Conservation (phyloP, 352 stramenopile genomes). For the Globisporangium abappressorium region DNA sequence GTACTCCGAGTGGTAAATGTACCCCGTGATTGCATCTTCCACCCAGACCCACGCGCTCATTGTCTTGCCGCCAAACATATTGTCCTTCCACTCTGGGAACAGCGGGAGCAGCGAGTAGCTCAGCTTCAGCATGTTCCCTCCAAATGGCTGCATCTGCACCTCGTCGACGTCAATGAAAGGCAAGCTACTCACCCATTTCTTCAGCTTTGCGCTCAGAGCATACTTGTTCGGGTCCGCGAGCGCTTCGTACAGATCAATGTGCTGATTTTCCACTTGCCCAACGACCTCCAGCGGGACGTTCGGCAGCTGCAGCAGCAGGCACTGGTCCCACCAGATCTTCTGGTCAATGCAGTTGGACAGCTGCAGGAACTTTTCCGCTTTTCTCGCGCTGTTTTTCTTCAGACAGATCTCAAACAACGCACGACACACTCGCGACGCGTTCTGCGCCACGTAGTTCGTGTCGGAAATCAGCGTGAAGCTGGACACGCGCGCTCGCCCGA, state of each 20-base stretch:
- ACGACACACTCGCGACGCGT: slow-evolving; percentile 95
- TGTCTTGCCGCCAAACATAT: slow-evolving; percentile 48
- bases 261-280: slow-evolving; percentile 76
- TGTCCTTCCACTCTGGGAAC: slow-evolving; percentile 73
- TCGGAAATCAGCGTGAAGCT: slow-evolving; percentile 98
- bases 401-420: slow-evolving; percentile 99
- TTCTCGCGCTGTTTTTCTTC: slow-evolving; percentile 82
- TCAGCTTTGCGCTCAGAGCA: slow-evolving; percentile 50
- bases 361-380: slow-evolving; percentile 93
- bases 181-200: slow-evolving; percentile 63
- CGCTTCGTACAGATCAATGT: slow-evolving; percentile 64
- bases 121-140: slow-evolving; percentile 92
- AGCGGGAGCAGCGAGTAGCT: slow-evolving; percentile 75
- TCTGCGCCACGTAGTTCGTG: slow-evolving; percentile 99
- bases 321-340: slow-evolving; percentile 97
- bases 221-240: slow-evolving; percentile 37
- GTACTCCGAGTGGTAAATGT: slow-evolving; percentile 94
- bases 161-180: slow-evolving; percentile 68
- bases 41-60: slow-evolving; percentile 97
- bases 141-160: slow-evolving; percentile 93
- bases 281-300: slow-evolving; percentile 87
- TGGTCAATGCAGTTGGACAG: slow-evolving; percentile 98
- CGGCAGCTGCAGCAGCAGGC: slow-evolving; percentile 92
- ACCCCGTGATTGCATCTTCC: slow-evolving; percentile 91
- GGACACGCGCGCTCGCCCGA: slow-evolving; percentile 76